Conservation (phyloP, 2,329 filamentous ascomycete species). For the Pseudogymnoascus sp. region DNA sequence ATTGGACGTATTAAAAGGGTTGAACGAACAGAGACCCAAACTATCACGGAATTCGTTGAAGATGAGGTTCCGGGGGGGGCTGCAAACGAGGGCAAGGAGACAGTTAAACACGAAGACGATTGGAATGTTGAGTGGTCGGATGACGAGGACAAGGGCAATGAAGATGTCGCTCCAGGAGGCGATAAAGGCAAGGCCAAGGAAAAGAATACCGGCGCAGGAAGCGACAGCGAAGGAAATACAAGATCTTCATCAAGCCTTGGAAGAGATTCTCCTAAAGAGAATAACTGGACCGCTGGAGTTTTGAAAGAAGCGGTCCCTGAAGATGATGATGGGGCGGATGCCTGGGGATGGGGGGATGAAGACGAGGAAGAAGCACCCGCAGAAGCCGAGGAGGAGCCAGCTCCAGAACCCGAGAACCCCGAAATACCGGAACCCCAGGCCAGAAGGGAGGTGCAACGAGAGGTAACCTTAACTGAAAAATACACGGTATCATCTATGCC, state of each 20-base stretch:
- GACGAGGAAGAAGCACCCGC: conserved; percentile 36
- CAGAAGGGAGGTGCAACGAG: conserved; percentile 33
- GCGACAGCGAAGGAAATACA: conserved; percentile 19
- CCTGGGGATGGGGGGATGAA: conserved; percentile 79
- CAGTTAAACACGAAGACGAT: conserved; percentile 40
- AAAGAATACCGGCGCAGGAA: neutral
- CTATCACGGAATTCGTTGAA: conserved; percentile 59
- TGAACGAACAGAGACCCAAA: conserved; percentile 77
- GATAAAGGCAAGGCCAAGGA: neutral
- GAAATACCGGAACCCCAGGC: neutral
- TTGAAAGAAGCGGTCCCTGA: neutral
- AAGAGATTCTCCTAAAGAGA: conserved; percentile 25
- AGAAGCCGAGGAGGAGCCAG: conserved; percentile 14
- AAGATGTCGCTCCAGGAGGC: neutral
- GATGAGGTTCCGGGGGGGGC: conserved; percentile 48
- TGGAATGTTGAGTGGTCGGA: conserved; percentile 80
- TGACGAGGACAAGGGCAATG: conserved; percentile 40
- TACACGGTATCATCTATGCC: conserved; percentile 88
- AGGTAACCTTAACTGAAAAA: conserved; percentile 72
- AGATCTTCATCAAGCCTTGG: conserved; percentile 41
- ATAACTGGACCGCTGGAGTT: conserved; percentile 16
- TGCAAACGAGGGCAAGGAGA: conserved; percentile 30
- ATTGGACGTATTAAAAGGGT: conserved; percentile 61
- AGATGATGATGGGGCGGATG: conserved; percentile 31
- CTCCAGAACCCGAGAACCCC: neutral